phyloP scores from a whole-genome alignment of 768 basidiomycete genomes.

The Psilocybe subaeruginosa region DNA sequence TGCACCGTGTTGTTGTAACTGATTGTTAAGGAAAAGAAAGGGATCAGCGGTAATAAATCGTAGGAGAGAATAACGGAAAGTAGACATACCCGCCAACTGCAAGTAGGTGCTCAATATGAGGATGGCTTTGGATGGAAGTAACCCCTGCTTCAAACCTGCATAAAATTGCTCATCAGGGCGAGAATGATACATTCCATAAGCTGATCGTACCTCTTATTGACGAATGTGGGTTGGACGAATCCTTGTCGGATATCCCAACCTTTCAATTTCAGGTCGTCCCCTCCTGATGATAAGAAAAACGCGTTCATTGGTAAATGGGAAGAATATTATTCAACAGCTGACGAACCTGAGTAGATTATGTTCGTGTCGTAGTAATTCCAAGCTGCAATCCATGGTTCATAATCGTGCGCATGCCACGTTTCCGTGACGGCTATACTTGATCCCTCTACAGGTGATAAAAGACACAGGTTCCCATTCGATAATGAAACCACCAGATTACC shows the following conservation, averaged over 20 bases:
- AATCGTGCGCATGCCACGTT: constrained; percentile 88
- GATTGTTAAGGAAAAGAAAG: neutral
- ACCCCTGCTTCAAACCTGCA: constrained; percentile 90
- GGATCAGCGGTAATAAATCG: neutral
- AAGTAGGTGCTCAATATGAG: constrained; percentile 75
- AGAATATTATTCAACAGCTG: neutral
- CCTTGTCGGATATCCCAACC: constrained; percentile 86
- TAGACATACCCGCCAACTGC: constrained; percentile 84
- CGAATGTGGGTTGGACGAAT: constrained; percentile 58
- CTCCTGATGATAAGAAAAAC: constrained; percentile 52
- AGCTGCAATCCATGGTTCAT: constrained; percentile 92
- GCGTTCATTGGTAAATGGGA: neutral
- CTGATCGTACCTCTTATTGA: constrained; percentile 67
- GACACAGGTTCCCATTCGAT: constrained; percentile 77
- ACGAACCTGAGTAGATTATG: constrained; percentile 80
- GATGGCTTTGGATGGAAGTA: constrained; percentile 87
- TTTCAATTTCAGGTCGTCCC: constrained; percentile 90
- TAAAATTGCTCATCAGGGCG: neutral
- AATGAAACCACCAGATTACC: constrained; percentile 78
- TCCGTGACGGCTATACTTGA: constrained; percentile 47
- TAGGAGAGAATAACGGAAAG: neutral
- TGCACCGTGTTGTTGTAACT: constrained; percentile 87
- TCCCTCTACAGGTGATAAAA: constrained; percentile 53
- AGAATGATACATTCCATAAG: neutral
- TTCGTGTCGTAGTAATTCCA: constrained; percentile 89